Percentiles rank a stretch among this genome's conserved stretches.
Evolutionary conservation across 129 eudicot species (phyloP).

Genomic region (Mikania micrantha): DNA sequence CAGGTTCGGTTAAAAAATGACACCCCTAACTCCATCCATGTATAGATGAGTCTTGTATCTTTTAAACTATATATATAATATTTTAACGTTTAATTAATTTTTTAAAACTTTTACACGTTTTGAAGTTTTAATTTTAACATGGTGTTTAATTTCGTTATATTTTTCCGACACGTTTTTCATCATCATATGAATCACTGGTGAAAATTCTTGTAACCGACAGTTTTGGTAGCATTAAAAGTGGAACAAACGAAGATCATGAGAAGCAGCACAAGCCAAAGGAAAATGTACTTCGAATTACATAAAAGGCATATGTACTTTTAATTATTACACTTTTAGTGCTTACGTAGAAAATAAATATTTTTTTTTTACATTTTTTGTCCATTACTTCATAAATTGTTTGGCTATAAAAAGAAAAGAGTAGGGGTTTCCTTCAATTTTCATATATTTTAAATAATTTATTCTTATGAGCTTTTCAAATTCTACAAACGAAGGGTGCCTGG

Average conservation of each 20-base stretch:
- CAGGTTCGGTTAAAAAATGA: too few species aligned
- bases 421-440: not conserved
- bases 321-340: not conserved
- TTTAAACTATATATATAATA: too few species aligned
- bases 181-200: too few species aligned
- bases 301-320: not conserved
- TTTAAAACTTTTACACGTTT: too few species aligned
- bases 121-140: not conserved
- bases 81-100: too few species aligned
- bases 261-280: not conserved
- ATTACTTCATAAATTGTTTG: not conserved
- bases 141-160: too few species aligned
- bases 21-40: too few species aligned
- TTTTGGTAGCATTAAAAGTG: constrained; percentile 4
- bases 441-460: not conserved
- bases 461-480: not conserved
- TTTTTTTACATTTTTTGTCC: constrained; percentile 4
- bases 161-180: too few species aligned
- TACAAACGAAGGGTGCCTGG: too few species aligned
- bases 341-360: constrained; percentile 6
- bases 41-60: too few species aligned
- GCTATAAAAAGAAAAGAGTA: not conserved
- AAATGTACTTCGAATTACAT: not conserved
- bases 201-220: not conserved
- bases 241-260: not conserved